Percentiles rank a stretch among this genome's conserved stretches.
phyloP scores from a whole-genome alignment of 2,329 filamentous ascomycete genomes.

The Thielaviopsis populi region DNA sequence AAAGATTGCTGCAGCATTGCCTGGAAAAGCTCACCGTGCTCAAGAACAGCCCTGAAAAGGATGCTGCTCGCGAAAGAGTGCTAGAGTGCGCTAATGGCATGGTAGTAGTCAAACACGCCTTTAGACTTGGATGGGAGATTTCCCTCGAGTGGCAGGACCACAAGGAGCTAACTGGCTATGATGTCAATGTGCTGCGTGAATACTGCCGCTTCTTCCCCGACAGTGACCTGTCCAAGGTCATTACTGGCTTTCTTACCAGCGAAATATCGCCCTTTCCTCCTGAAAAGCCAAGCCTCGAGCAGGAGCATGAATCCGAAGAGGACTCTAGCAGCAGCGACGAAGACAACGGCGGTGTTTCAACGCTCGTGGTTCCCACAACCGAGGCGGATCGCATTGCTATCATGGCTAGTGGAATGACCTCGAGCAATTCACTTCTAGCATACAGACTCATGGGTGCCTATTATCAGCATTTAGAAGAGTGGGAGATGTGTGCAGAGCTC shows the following conservation, averaged over 20 bases:
- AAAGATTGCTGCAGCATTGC: conserved; percentile 70
- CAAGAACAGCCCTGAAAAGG: conserved; percentile 48
- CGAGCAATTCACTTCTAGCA: conserved; percentile 58
- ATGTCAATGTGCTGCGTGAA: conserved; percentile 60
- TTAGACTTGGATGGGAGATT: conserved; percentile 79
- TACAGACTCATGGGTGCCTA: conserved; percentile 73
- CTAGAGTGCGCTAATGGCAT: conserved; percentile 71
- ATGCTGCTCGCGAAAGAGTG: conserved; percentile 54
- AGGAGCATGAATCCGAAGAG: conserved; percentile 28
- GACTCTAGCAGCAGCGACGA: conserved; percentile 39
- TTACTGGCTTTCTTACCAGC: conserved; percentile 70
- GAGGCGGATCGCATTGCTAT: conserved; percentile 67
- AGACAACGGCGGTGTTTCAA: conserved; percentile 40
- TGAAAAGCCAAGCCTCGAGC: conserved; percentile 18
- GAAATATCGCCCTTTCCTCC: conserved; percentile 67
- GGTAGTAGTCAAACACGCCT: conserved; percentile 91
- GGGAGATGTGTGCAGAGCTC: conserved; percentile 64
- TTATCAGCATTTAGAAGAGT: conserved; percentile 71
- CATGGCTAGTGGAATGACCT: conserved; percentile 59
- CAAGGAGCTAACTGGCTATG: conserved; percentile 59
- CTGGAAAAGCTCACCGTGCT: conserved; percentile 63
- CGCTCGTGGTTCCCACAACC: conserved; percentile 43
- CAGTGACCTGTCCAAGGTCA: conserved; percentile 63
- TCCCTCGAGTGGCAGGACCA: conserved; percentile 78
- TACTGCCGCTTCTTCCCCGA: conserved; percentile 77